These are phyloP conservation scores for Coemansia sp. DNA, from an alignment of 192 early-diverging fungal genomes.

Conservation along the genomic window DNA sequence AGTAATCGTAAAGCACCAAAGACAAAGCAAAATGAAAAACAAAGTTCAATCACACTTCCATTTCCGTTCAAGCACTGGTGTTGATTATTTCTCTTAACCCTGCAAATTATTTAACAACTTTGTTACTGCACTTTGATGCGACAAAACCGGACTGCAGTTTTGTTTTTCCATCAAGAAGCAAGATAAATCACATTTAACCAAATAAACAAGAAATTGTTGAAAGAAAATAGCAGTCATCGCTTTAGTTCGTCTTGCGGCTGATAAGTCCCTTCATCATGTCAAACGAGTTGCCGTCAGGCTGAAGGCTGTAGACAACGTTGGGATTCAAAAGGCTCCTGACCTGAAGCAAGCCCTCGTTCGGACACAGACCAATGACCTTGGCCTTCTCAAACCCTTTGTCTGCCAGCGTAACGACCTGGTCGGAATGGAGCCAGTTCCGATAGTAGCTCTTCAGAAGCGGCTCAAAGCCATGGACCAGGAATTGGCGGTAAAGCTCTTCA, in stretches of 20 bases:
- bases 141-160: too few species aligned
- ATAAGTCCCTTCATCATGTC: conserved; percentile 96
- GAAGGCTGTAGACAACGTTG: conserved; percentile 65
- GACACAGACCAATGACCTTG: conserved; percentile 74
- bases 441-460: conserved; percentile 82
- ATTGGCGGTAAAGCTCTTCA: conserved; percentile 73
- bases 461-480: conserved; percentile 66
- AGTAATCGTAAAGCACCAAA: too few species aligned
- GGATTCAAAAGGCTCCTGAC: conserved; percentile 62
- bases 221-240: neutral
- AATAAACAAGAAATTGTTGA: neutral
- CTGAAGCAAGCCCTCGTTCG: conserved; percentile 70
- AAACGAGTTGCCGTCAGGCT: conserved; percentile 97
- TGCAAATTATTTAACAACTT: too few species aligned
- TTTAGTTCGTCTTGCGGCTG: conserved; percentile 56
- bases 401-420: conserved; percentile 66
- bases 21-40: too few species aligned
- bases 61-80: too few species aligned
- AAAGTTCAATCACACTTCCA: too few species aligned
- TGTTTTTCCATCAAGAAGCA: too few species aligned
- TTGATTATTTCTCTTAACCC: too few species aligned
- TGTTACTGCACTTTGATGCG: too few species aligned
- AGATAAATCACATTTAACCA: too few species aligned
- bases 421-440: conserved; percentile 81
- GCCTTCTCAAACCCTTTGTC: conserved; percentile 61